Evolutionary conservation across 163 green algal genomes (phyloP).

Genomic region (Chlamydomonas reinhardtii): DNA sequence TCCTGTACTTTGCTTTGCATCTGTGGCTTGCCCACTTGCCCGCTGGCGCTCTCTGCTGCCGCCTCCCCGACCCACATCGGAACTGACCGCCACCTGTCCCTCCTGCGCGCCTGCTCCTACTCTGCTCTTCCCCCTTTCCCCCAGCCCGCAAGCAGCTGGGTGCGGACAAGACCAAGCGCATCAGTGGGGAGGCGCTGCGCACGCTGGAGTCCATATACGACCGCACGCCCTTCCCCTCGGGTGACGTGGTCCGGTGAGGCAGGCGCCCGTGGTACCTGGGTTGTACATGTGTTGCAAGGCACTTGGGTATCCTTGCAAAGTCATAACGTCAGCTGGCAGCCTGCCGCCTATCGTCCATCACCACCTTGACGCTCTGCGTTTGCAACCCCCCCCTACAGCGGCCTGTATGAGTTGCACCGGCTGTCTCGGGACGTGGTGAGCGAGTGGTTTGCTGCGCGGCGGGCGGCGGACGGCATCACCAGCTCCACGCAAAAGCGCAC

Average conservation of each 20-base stretch:
- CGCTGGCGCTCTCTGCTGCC: no score
- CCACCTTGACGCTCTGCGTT: no score
- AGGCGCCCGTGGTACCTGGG: no score
- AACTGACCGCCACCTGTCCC: no score
- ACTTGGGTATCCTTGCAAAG: no score
- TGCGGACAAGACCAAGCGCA: slow-evolving; percentile 29
- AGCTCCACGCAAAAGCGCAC: slow-evolving; percentile 51
- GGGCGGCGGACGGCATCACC: slow-evolving; percentile 53
- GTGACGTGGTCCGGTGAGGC: slow-evolving; percentile 56
- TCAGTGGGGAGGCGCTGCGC: slow-evolving; percentile 61
- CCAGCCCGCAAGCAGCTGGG: slow-evolving; percentile 61
- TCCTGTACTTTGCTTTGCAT: no score
- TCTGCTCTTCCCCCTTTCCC: no score
- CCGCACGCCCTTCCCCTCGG: slow-evolving; percentile 62
- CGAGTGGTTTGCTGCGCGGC: slow-evolving; percentile 51
- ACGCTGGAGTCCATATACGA: slow-evolving; percentile 69
- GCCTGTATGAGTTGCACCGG: slow-evolving; percentile 60
- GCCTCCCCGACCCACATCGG: no score
- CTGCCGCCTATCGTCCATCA: no score
- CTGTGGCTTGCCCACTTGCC: no score
- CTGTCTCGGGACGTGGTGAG: slow-evolving; percentile 39
- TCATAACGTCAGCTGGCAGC: no score
- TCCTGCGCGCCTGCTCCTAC: neutral
- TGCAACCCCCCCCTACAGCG: slow-evolving; percentile 32
- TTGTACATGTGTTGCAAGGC: no score